phyloP scores from a whole-genome alignment of 768 basidiomycete species.

The Agaricus blazei region DNA sequence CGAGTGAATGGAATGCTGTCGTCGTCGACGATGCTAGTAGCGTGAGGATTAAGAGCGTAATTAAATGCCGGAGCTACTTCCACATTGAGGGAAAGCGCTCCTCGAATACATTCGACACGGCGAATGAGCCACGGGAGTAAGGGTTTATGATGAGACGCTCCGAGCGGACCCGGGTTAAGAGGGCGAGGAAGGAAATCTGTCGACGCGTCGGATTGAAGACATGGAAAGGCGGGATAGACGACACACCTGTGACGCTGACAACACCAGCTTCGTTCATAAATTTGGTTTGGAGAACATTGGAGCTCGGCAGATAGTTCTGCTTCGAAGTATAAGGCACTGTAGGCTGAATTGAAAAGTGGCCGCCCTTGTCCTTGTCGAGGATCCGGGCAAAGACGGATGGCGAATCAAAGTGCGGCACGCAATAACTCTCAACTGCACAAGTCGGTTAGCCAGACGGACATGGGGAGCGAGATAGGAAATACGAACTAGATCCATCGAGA shows the following conservation, averaged over 20 bases:
- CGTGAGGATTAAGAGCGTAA: constrained; percentile 79
- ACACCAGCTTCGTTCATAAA: constrained; percentile 90
- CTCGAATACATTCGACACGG: constrained; percentile 84
- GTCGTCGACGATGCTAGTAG: constrained; percentile 51
- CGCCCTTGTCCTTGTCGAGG: constrained; percentile 86
- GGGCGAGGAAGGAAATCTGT: constrained; percentile 79
- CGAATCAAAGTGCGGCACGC: constrained; percentile 90
- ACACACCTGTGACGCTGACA: constrained; percentile 69
- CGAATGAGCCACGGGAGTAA: constrained; percentile 83
- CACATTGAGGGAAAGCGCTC: constrained; percentile 70
- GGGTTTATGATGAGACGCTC: constrained; percentile 41
- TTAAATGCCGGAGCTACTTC: constrained; percentile 97
- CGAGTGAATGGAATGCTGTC: constrained; percentile 20
- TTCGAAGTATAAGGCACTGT: constrained; percentile 65
- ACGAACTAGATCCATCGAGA: constrained; percentile 74
- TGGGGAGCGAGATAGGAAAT: neutral
- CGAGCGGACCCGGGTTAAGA: constrained; percentile 23
- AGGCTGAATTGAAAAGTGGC: constrained; percentile 88
- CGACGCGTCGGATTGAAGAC: neutral
- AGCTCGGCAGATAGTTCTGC: constrained; percentile 79
- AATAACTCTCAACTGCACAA: constrained; percentile 79
- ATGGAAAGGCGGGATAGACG: neutral
- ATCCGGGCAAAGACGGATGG: constrained; percentile 90
- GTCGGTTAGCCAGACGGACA: neutral
- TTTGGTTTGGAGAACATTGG: constrained; percentile 87